phyloP scores from a whole-genome alignment of 495 filamentous ascomycete genomes.

The Massariosphaeria phaeospora region DNA sequence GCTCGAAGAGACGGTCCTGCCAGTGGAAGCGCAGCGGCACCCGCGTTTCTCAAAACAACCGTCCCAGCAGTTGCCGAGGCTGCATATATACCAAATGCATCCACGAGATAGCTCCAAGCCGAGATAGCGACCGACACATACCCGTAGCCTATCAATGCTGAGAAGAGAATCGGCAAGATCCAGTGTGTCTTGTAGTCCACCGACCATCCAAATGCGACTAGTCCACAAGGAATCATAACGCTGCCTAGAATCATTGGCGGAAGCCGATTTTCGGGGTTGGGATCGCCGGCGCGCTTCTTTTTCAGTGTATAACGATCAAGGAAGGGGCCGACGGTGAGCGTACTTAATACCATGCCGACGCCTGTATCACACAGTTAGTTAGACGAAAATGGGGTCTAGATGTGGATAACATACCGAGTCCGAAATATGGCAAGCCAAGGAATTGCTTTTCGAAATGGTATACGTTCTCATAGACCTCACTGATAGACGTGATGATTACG shows the following conservation, averaged over 20 bases:
- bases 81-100: slow-evolving; percentile 36
- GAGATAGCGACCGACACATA: slow-evolving; percentile 36
- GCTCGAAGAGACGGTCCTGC: slow-evolving; percentile 12
- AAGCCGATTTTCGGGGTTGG: slow-evolving; percentile 37
- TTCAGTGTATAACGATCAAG: slow-evolving; percentile 25
- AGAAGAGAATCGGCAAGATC: slow-evolving; percentile 36
- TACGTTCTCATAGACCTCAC: slow-evolving; percentile 35
- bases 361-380: slow-evolving; percentile 13
- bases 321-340: slow-evolving; percentile 24
- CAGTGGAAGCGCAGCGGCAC: slow-evolving; percentile 17
- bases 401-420: slow-evolving; percentile 13
- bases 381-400: slow-evolving; percentile 14
- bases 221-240: slow-evolving; percentile 25
- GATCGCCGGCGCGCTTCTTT: background rate
- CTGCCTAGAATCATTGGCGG: slow-evolving; percentile 36
- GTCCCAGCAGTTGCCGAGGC: slow-evolving; percentile 40
- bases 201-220: slow-evolving; percentile 38
- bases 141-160: slow-evolving; percentile 34
- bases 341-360: slow-evolving; percentile 35
- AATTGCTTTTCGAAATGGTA: slow-evolving; percentile 37
- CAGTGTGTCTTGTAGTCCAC: slow-evolving; percentile 32
- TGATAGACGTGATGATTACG: slow-evolving; percentile 43
- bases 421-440: slow-evolving; percentile 41
- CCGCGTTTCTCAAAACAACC: slow-evolving; percentile 31
- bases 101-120: slow-evolving; percentile 39